Evolutionary conservation across 345 rosid genomes (phyloP).

Genomic region (Nasturtium officinale): DNA sequence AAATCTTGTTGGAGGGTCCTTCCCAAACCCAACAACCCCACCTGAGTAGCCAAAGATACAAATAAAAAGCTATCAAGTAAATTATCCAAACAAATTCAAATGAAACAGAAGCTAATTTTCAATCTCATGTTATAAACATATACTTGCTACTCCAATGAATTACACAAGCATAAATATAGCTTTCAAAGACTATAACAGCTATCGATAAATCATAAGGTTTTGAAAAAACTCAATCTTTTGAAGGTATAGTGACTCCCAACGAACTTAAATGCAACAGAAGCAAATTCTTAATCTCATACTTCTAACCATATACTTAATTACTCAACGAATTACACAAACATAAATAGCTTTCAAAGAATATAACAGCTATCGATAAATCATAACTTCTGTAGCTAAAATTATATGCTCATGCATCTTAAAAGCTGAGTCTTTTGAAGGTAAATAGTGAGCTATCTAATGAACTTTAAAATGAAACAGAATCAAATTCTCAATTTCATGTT

Average conservation of each 20-base stretch:
- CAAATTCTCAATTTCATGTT: too few relatives aligned
- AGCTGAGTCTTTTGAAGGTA: background rate
- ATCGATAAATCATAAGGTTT: too few relatives aligned
- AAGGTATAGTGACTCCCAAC: background rate
- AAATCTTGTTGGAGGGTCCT: slow-evolving; percentile 80
- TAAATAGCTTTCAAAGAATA: background rate
- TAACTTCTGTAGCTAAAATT: background rate
- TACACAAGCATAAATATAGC: background rate
- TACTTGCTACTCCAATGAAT: background rate
- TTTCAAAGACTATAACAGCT: background rate
- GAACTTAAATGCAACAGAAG: background rate
- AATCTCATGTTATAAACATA: background rate
- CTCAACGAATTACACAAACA: background rate
- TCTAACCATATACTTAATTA: background rate
- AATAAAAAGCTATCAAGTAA: too few relatives aligned
- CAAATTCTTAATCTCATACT: background rate
- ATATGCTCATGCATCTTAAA: background rate
- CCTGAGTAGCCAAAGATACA: slow-evolving; percentile 45
- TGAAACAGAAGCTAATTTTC: background rate
- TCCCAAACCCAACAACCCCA: slow-evolving; percentile 86
- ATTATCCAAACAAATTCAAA: background rate
- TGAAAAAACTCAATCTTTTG: background rate
- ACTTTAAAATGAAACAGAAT: too few relatives aligned
- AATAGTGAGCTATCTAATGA: background rate
- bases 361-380: background rate